These are phyloP conservation scores for Gillenia trifoliata DNA, from an alignment of 306 rosid genomes.

Conservation along the genomic window DNA sequence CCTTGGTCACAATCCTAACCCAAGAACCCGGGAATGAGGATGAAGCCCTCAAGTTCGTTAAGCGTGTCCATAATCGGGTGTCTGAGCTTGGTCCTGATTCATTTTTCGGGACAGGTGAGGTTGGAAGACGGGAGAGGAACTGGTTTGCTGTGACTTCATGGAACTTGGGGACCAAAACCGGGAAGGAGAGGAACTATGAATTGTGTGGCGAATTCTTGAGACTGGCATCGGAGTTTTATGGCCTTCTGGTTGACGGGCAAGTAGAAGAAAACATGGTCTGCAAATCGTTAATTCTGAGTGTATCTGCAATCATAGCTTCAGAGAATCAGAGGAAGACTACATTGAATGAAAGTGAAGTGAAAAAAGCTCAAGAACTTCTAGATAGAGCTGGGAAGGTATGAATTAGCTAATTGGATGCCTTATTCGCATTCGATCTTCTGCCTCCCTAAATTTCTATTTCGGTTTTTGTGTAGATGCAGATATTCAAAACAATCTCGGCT, in stretches of 20 bases:
- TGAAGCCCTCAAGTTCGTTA: slow-evolving; percentile 55
- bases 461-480: slow-evolving; percentile 49
- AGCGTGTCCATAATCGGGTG: slow-evolving; percentile 52
- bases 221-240: slow-evolving; percentile 67
- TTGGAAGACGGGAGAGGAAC: slow-evolving; percentile 77
- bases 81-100: slow-evolving; percentile 56
- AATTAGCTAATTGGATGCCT: neutral
- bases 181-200: slow-evolving; percentile 58
- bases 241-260: slow-evolving; percentile 42
- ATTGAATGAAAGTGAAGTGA: slow-evolving; percentile 65
- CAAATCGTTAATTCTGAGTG: slow-evolving; percentile 63
- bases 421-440: neutral
- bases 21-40: slow-evolving; percentile 66
- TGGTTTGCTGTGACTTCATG: slow-evolving; percentile 91
- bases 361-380: slow-evolving; percentile 56
- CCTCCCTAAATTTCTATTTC: neutral
- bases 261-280: slow-evolving; percentile 54
- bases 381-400: slow-evolving; percentile 90
- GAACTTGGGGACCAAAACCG: slow-evolving; percentile 77
- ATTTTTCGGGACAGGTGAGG: slow-evolving; percentile 86
- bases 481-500: slow-evolving; percentile 53
- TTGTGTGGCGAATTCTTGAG: slow-evolving; percentile 61
- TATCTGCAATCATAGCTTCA: slow-evolving; percentile 67
- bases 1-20: slow-evolving; percentile 70
- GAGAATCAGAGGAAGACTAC: slow-evolving; percentile 57